A percentile compares a stretch with the other conserved stretches of the same genome.
Evolutionary conservation across 192 early-diverging fungal genomes (phyloP).

Genomic region (Podila verticillata): DNA sequence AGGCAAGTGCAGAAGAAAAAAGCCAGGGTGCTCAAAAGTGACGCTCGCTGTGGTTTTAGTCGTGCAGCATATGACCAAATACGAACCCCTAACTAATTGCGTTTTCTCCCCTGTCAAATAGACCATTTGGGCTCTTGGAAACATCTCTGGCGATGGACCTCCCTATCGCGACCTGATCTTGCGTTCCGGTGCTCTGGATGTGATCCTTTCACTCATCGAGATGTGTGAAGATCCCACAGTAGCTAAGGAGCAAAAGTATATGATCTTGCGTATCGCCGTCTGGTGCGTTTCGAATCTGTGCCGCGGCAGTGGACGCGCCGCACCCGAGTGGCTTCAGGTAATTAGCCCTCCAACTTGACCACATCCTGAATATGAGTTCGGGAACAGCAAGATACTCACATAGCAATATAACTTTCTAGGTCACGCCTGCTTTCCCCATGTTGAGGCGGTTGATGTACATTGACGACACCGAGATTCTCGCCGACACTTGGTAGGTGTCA

Average conservation of each 20-base stretch:
- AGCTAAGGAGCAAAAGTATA: constrained; percentile 49
- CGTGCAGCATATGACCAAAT: background rate
- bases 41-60: background rate
- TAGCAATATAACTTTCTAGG: background rate
- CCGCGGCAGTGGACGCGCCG: constrained; percentile 39
- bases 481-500: constrained; percentile 38
- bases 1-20: constrained; percentile 12
- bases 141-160: constrained; percentile 50
- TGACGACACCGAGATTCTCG: constrained; percentile 47
- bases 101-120: background rate
- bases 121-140: constrained; percentile 51
- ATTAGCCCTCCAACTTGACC: background rate
- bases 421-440: constrained; percentile 49
- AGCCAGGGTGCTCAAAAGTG: no score
- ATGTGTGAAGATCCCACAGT: constrained; percentile 47
- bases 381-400: background rate
- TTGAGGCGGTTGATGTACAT: constrained; percentile 41
- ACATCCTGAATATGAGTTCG: no score
- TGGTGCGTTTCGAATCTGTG: constrained; percentile 51
- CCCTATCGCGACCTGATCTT: constrained; percentile 47
- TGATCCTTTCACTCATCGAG: constrained; percentile 42
- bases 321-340: constrained; percentile 52
- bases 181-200: constrained; percentile 38
- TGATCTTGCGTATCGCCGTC: constrained; percentile 48
- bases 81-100: background rate